These are phyloP conservation scores for Aspergillus clavatus DNA, from an alignment of 2,329 filamentous ascomycete genomes.

Conservation along the genomic window DNA sequence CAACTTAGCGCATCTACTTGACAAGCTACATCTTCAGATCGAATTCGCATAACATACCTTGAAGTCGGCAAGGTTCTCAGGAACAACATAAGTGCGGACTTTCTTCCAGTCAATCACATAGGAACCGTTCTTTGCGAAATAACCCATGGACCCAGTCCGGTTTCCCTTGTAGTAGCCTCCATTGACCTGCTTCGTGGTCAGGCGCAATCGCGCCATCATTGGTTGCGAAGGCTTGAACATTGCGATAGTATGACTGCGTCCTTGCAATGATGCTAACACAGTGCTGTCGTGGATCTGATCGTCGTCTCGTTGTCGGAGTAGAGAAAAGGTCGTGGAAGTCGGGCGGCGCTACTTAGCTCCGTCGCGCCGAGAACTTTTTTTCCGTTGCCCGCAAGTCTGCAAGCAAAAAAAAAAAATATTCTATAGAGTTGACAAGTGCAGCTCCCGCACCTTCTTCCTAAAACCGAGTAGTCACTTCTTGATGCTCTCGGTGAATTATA, in stretches of 20 bases:
- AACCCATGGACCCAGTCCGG: conserved; percentile 80
- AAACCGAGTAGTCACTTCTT: conserved; percentile 12
- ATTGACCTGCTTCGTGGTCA: conserved; percentile 90
- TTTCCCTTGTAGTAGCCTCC: conserved; percentile 98
- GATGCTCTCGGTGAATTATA: conserved; percentile 8
- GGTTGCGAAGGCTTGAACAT: conserved; percentile 44
- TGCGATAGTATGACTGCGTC: conserved; percentile 11
- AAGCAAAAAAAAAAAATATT: conserved; percentile 28
- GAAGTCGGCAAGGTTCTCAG: conserved; percentile 62
- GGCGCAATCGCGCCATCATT: conserved; percentile 67
- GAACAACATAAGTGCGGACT: conserved; percentile 85
- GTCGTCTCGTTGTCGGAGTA: conserved; percentile 5
- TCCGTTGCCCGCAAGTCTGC: conserved; percentile 15
- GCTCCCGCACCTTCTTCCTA: conserved; percentile 5
- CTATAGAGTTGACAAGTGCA: conserved; percentile 5
- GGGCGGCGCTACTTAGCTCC: conserved; percentile 22
- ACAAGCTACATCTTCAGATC: neutral
- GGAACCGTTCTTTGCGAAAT: conserved; percentile 56
- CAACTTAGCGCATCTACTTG: too few relatives aligned
- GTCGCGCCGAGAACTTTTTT: conserved; percentile 35
- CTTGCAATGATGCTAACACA: conserved; percentile 1
- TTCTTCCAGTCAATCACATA: conserved; percentile 82
- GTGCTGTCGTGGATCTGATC: neutral
- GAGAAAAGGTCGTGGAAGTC: conserved; percentile 24
- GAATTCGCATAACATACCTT: conserved; percentile 51